These are phyloP conservation scores for Aethionema arabicum DNA, from an alignment of 345 rosid genomes.

Conservation along the genomic window DNA sequence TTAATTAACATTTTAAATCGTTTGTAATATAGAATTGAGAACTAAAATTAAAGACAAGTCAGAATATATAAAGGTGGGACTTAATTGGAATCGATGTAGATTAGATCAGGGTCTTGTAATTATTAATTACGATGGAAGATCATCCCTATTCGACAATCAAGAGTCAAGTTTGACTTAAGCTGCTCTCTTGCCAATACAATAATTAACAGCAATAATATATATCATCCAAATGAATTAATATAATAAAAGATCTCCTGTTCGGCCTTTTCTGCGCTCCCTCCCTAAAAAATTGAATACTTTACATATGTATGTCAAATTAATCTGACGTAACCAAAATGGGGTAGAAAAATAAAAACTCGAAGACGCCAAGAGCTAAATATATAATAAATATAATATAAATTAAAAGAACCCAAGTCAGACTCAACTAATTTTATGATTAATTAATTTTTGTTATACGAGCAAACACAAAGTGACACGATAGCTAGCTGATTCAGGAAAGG, in stretches of 20 bases:
- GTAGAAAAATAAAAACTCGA: conserved; percentile 6
- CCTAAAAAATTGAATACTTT: not conserved
- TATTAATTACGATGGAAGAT: conserved; percentile 4
- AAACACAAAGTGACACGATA: too few species aligned
- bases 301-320: conserved; percentile 20
- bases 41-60: too few species aligned
- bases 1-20: too few species aligned
- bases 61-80: not conserved
- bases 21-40: too few species aligned
- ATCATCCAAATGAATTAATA: not conserved
- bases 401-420: not conserved
- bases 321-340: conserved; percentile 24
- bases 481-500: too few species aligned
- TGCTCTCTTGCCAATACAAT: conserved; percentile 5
- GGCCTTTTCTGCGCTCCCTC: conserved; percentile 8
- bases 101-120: not conserved
- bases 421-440: too few species aligned
- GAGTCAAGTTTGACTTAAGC: conserved; percentile 36
- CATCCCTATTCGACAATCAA: conserved; percentile 33
- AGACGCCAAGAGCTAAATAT: conserved; percentile 3
- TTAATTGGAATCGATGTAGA: too few species aligned
- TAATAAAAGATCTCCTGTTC: conserved; percentile 14
- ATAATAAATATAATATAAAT: not conserved
- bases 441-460: too few species aligned
- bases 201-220: not conserved